Percentiles rank a stretch among this genome's conserved stretches.
These are phyloP conservation scores for Leishmania gerbilli DNA, from an alignment of 208 protist genomes.

Conservation along the genomic window DNA sequence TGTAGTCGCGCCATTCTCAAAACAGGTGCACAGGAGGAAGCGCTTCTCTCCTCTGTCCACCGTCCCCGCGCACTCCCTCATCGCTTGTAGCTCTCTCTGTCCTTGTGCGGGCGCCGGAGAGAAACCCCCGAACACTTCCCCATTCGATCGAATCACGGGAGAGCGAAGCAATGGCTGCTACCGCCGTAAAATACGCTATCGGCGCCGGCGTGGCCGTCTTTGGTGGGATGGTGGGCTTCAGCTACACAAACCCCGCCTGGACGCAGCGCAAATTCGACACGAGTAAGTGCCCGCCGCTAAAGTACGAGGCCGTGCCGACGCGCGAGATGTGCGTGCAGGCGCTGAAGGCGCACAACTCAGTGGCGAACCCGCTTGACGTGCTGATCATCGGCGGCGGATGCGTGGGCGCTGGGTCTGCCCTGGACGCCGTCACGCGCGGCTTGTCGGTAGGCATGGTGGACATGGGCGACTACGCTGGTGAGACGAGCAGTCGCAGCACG, in stretches of 20 bases:
- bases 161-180: constrained; percentile 28
- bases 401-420: constrained; percentile 91
- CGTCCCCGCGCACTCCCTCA: background rate
- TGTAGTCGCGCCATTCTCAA: background rate
- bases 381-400: constrained; percentile 96
- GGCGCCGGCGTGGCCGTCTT: constrained; percentile 43
- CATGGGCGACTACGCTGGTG: constrained; percentile 95
- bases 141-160: background rate
- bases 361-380: constrained; percentile 88
- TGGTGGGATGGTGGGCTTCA: constrained; percentile 61
- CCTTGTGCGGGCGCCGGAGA: background rate
- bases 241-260: constrained; percentile 78
- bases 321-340: constrained; percentile 59
- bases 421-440: constrained; percentile 94
- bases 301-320: constrained; percentile 44
- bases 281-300: constrained; percentile 41
- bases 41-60: background rate
- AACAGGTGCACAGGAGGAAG: background rate
- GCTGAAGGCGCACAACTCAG: constrained; percentile 44
- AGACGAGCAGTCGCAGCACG: constrained; percentile 94
- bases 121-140: background rate
- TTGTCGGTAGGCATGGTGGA: constrained; percentile 94
- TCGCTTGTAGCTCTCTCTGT: background rate
- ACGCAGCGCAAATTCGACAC: constrained; percentile 77
- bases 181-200: constrained; percentile 50